Evolutionary conservation across 148 eudicot genomes (phyloP).

Genomic region (Rhododendron simsii): DNA sequence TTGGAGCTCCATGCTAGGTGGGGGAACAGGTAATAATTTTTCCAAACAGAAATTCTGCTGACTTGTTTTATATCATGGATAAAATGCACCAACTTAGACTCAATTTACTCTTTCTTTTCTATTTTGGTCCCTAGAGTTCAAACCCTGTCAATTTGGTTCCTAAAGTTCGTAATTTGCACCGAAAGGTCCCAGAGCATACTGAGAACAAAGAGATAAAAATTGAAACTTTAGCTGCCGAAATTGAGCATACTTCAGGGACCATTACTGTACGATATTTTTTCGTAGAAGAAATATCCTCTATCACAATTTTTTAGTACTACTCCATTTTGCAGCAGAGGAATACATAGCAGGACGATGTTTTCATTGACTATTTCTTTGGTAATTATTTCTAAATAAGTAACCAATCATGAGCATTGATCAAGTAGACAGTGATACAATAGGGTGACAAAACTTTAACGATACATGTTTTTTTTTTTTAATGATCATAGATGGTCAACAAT

Average conservation of each 20-base stretch:
- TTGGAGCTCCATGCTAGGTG: conserved; percentile 54
- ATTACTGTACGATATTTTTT: too few species aligned
- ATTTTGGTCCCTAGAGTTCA: not conserved
- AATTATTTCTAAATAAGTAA: too few species aligned
- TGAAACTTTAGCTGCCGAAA: not conserved
- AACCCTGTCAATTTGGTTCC: not conserved
- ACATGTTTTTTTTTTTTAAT: not conserved
- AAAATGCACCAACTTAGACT: not conserved
- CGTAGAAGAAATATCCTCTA: too few species aligned
- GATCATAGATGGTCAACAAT: conserved; percentile 67
- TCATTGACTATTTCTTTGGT: not conserved
- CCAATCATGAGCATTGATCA: not conserved
- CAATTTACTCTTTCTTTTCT: not conserved
- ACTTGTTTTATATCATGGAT: not conserved
- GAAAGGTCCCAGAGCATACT: not conserved
- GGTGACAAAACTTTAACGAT: not conserved
- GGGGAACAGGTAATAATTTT: conserved; percentile 50
- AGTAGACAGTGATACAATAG: too few species aligned
- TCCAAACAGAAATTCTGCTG: not conserved
- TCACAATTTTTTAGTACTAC: not conserved
- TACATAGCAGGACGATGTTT: not conserved
- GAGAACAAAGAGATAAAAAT: not conserved
- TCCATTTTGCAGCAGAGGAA: not conserved
- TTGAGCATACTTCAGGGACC: not conserved
- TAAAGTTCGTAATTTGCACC: not conserved